Evolutionary conservation across 768 basidiomycete genomes (phyloP), one percentile per base, ranked within the genome.

Genomic region (Suillus alpinus): DNA sequence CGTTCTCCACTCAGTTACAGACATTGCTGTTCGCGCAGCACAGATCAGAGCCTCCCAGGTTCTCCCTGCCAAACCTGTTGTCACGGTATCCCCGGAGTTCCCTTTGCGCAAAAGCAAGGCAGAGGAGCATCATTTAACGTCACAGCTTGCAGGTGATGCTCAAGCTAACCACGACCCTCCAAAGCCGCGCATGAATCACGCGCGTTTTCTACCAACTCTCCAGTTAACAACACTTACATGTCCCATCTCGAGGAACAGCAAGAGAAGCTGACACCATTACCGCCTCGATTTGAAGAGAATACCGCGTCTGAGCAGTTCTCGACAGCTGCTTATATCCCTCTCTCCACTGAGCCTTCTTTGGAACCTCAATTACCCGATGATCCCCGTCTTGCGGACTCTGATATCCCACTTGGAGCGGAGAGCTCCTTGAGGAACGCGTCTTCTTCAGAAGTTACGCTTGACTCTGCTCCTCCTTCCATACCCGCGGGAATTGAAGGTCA

Each of bases 21-120:
- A 88, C 59, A 85, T 92, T 58, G 69, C 88, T 39, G 76, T 81
- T 12, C 83, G 86, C 78, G 88, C 86, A 37, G 85, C 85, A 4
- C 81, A 80, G 39, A 80, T 88, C 39, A 80, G 85, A 69, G 81
- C 80, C 20, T 71, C 79, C 8, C 82, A 81, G 57, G 60, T 36
- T 7, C 20, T 60, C 26, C 61, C 58, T 39, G 57, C 40, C 7
- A 66, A 58, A 31, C 43, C 57, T 8, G 20, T 44, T 41, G 46
- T 26, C 26, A 26, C 26, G 26, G 26, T 14, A 5, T 41, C 34
- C 23, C 20, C 23, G 16, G 53, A 55, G 23, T 44, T 34, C 10
- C 44, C 9, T 53, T 40, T 26, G 20, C 58, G 20, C 59, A 46
- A 12, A 49, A 56, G 36, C 34, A 36, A n/a, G 47, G 23, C 23